Conservation (phyloP, 1,284 basidiomycete genomes). For the Cutaneotrichosporon sp. region DNA sequence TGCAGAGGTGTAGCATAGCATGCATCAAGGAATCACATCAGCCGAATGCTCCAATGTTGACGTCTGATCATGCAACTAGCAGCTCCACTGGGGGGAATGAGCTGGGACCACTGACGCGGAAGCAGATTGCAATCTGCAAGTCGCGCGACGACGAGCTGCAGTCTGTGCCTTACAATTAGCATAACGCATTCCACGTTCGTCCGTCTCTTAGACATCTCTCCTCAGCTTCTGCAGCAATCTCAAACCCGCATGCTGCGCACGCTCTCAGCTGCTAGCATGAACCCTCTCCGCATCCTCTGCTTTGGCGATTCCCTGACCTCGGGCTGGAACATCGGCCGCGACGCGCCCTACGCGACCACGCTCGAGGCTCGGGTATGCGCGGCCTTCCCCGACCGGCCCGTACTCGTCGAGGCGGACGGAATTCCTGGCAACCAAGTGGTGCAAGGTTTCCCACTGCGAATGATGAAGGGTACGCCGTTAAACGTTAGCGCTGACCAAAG, state of each 20-base stretch:
- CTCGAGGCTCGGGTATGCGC: background rate
- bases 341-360: background rate
- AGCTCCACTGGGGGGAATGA: too few species aligned
- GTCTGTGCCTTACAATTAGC: too few species aligned
- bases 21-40: background rate
- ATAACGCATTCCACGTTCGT: too few species aligned
- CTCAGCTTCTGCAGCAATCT: background rate
- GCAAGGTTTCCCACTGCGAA: background rate
- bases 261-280: background rate
- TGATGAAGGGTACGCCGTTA: background rate
- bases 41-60: too few species aligned
- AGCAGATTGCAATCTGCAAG: too few species aligned
- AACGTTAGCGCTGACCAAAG: background rate
- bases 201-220: too few species aligned
- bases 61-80: too few species aligned
- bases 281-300: constrained; percentile 17
- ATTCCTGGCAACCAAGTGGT: constrained; percentile 3
- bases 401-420: constrained; percentile 11
- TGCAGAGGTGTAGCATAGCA: background rate
- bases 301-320: constrained; percentile 20
- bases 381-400: constrained; percentile 2
- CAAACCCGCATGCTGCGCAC: background rate
- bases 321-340: background rate
- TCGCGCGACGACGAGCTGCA: too few species aligned
- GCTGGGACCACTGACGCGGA: too few species aligned